Percentiles rank a stretch among this genome's conserved stretches.
phyloP scores from a whole-genome alignment of 1,139 yeast species.

The Lodderomyces jiufengensis region DNA sequence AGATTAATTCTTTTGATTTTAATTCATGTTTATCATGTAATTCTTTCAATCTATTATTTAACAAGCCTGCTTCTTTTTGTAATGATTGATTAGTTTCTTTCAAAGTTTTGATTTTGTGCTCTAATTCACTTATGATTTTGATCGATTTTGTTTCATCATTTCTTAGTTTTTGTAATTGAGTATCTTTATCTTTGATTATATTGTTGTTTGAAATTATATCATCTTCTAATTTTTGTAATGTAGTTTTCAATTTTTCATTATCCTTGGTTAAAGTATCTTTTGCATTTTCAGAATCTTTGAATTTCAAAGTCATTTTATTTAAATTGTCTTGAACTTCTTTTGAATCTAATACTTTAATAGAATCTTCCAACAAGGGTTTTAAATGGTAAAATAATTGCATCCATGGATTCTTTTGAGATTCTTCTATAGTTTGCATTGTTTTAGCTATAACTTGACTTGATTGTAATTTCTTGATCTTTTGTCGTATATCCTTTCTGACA shows the following conservation, averaged over 20 bases:
- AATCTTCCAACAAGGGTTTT: constrained; percentile 73
- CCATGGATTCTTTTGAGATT: constrained; percentile 66
- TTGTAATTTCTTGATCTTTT: constrained; percentile 56
- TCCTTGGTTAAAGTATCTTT: constrained; percentile 44
- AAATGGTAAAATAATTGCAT: constrained; percentile 66
- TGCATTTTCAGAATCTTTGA: constrained; percentile 42
- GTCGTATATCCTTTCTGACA: constrained; percentile 50
- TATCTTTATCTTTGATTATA: constrained; percentile 26
- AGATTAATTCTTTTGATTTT: constrained; percentile 18
- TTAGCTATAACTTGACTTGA: constrained; percentile 69
- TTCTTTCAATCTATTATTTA: constrained; percentile 14
- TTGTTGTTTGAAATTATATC: constrained; percentile 28
- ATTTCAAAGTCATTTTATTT: constrained; percentile 31
- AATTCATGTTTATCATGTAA: constrained; percentile 26
- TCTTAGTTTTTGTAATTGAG: constrained; percentile 22
- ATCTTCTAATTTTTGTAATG: constrained; percentile 51
- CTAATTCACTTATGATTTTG: constrained; percentile 18
- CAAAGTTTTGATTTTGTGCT: constrained; percentile 14
- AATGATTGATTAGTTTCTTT: constrained; percentile 17
- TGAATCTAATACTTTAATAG: constrained; percentile 54
- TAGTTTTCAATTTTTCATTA: constrained; percentile 40
- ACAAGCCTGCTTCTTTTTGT: constrained; percentile 17
- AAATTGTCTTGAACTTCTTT: constrained; percentile 53
- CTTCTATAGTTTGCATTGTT: constrained; percentile 55
- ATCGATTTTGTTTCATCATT: constrained; percentile 22